Evolutionary conservation across 306 rosid genomes (phyloP).

Genomic region (Pyrus communis): DNA sequence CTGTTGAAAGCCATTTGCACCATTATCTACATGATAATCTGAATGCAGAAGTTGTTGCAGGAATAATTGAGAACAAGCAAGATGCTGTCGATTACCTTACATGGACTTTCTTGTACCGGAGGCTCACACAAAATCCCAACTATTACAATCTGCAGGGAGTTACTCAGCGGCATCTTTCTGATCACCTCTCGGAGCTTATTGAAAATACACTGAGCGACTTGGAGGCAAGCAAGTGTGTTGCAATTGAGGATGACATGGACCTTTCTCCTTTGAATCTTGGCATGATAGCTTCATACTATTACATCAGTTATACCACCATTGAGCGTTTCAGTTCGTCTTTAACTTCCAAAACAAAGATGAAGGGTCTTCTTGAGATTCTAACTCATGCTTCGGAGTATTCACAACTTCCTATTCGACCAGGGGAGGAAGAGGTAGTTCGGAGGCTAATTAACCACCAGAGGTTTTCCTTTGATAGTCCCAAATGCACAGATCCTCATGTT

Average conservation of each 20-base stretch:
- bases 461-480: conserved; percentile 73
- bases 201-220: conserved; percentile 76
- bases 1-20: conserved; percentile 91
- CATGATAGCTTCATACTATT: conserved; percentile 79
- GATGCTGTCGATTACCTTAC: conserved; percentile 93
- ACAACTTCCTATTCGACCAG: conserved; percentile 76
- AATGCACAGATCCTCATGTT: conserved; percentile 75
- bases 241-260: conserved; percentile 74
- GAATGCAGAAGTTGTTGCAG: conserved; percentile 82
- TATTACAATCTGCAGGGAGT: conserved; percentile 95
- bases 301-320: conserved; percentile 77
- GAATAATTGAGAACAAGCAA: conserved; percentile 80
- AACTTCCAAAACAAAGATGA: conserved; percentile 80
- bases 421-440: conserved; percentile 80
- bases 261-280: conserved; percentile 88
- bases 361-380: conserved; percentile 82
- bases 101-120: conserved; percentile 92
- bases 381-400: conserved; percentile 88
- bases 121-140: conserved; percentile 92
- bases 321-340: conserved; percentile 81
- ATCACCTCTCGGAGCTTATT: conserved; percentile 85
- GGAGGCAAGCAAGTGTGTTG: conserved; percentile 75
- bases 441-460: conserved; percentile 87
- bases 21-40: conserved; percentile 80
- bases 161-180: conserved; percentile 89